Evolutionary conservation across 371 early-diverging fungal species (phyloP).

Genomic region (Rhizopus sp.): DNA sequence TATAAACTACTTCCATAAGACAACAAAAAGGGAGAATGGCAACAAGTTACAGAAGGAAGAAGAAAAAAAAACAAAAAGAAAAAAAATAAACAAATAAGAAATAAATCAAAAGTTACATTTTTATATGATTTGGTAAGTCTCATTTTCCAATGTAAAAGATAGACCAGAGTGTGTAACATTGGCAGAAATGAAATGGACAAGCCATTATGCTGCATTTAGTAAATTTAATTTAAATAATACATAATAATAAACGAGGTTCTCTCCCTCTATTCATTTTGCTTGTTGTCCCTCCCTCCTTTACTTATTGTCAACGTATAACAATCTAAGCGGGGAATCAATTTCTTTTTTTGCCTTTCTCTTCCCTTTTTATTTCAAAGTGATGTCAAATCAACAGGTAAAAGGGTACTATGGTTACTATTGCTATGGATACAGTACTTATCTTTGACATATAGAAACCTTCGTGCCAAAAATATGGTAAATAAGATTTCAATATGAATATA

Average conservation of each 20-base stretch:
- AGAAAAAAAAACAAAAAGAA: slow-evolving; percentile 1
- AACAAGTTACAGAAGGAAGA: background rate
- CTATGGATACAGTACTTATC: too few species aligned
- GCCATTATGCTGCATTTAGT: too few species aligned
- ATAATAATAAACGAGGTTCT: too few species aligned
- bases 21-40: background rate
- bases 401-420: too few species aligned
- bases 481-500: background rate
- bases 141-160: too few species aligned
- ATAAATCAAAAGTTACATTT: slow-evolving; percentile 7
- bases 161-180: background rate
- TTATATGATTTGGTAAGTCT: background rate
- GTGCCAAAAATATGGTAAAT: slow-evolving; percentile 41
- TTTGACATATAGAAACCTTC: slow-evolving; percentile 12
- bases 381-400: slow-evolving; percentile 3
- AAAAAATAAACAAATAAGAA: slow-evolving; percentile 5
- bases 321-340: background rate
- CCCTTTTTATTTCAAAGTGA: slow-evolving; percentile 4
- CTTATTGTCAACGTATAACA: too few species aligned
- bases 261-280: too few species aligned
- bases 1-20: slow-evolving; percentile 56
- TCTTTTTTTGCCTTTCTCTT: slow-evolving; percentile 8
- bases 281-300: too few species aligned
- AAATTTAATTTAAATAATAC: too few species aligned
- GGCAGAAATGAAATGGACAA: slow-evolving; percentile 6